Evolutionary conservation across 1,284 basidiomycete species (phyloP), one percentile per base, ranked within the genome.

Genomic region (Fomitiporia mediterranea): DNA sequence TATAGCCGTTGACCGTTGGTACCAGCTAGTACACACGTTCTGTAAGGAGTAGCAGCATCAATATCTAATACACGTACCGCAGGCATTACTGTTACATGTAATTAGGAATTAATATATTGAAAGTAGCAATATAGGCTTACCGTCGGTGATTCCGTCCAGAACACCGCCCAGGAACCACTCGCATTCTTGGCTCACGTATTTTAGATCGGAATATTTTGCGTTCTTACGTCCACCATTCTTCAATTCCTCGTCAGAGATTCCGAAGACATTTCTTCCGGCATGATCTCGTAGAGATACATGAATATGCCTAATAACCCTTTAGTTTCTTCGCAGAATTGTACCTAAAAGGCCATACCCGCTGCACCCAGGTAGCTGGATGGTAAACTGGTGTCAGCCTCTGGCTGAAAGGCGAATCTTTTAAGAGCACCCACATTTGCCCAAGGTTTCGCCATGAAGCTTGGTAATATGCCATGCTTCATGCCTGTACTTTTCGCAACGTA

Each of bases 391-490:
- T n/a, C n/a, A n/a, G n/a, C n/a, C n/a, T n/a, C n/a, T n/a, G n/a
- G n/a, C n/a, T n/a, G n/a, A n/a, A n/a, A n/a, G 51, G 30, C 23
- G 50, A 46, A n/a, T 17, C 25, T 5, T 13, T 32, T 4, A 28
- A 46, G 6, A 44, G 37, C 27, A 74, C 86, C 67, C 66, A 94
- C 92, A 66, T 91, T 85, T 49, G 84, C 86, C 87, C 89, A 95
- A 21, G 95, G 96, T 66, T 98, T 98, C 0, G 96, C 95, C 96
- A 99, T 98, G 70, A 99, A 99, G 57, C 92, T 96, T 0, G 95
- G 95, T 47, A 92, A 80, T 53, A 99, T 80, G 6, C 89, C 90
- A 62, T 89, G 78, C 68, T 89, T 84, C 80, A 97, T 92, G 0
- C 95, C 95, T 2, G 96, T 72, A 61, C 91, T 94, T 75, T 98